These are phyloP conservation scores for Pestalotiopsis sp. DNA, from an alignment of 2,329 filamentous ascomycete genomes.

Conservation along the genomic window DNA sequence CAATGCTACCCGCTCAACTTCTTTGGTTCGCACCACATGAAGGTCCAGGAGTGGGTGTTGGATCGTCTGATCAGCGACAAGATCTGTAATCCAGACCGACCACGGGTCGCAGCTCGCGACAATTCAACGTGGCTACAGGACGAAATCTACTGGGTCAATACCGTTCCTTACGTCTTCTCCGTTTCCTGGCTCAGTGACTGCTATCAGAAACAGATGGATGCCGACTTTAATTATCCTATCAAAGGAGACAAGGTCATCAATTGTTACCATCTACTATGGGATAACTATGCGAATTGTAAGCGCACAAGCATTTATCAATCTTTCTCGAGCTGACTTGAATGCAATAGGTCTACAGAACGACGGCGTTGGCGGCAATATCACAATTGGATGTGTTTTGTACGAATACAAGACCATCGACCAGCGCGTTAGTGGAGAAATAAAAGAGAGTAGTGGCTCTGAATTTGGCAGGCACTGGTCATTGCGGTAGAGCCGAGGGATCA, in stretches of 20 bases:
- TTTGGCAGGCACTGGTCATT: neutral
- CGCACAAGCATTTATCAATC: neutral
- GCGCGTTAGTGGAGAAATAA: neutral
- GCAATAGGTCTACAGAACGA: neutral
- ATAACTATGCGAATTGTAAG: neutral
- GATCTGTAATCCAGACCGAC: neutral
- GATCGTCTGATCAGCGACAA: neutral
- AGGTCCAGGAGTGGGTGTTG: conserved; percentile 4
- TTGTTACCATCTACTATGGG: neutral
- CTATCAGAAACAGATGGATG: conserved; percentile 1
- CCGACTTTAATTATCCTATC: neutral
- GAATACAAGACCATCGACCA: conserved; percentile 2
- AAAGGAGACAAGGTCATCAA: neutral
- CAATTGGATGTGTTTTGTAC: conserved; percentile 2
- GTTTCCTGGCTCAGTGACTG: neutral
- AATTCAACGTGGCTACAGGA: neutral
- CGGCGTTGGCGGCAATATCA: conserved; percentile 7
- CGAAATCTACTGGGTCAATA: neutral
- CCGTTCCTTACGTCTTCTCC: neutral
- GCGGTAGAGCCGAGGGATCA: neutral
- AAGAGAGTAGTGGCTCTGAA: neutral
- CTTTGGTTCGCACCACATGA: conserved; percentile 7
- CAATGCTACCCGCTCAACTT: conserved; percentile 5
- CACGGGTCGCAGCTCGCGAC: neutral
- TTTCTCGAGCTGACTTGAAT: neutral